Conservation (phyloP, 352 stramenopile genomes). For the Phytophthora capsici region DNA sequence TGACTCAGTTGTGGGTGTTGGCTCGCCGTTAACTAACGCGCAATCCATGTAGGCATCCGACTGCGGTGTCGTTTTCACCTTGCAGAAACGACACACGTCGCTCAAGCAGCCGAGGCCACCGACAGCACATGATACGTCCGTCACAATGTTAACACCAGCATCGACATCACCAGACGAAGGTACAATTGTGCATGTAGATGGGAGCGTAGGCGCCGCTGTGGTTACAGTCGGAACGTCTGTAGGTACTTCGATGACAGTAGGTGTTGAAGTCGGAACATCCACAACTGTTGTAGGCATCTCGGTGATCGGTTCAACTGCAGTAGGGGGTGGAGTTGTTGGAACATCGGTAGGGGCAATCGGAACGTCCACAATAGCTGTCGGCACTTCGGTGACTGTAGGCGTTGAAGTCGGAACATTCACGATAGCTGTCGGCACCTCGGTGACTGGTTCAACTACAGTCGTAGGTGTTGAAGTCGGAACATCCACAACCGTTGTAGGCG, state of each 20-base stretch:
- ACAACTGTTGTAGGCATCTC: background rate
- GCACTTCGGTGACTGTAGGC: background rate
- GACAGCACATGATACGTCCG: conserved; percentile 27
- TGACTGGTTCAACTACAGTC: background rate
- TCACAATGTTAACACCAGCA: conserved; percentile 36
- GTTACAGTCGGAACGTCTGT: background rate
- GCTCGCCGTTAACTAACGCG: conserved; percentile 9
- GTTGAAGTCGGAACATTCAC: background rate
- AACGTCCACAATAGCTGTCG: conserved; percentile 1
- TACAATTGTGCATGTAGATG: conserved; percentile 10
- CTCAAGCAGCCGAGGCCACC: conserved; percentile 45
- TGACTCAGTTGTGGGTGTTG: background rate
- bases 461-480: background rate
- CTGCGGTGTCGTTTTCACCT: conserved; percentile 24
- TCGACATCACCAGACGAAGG: conserved; percentile 30
- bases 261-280: background rate
- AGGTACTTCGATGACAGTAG: background rate
- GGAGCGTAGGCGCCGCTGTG: background rate
- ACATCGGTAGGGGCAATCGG: background rate
- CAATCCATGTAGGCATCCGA: conserved; percentile 35
- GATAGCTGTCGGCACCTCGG: background rate
- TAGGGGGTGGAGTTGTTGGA: too few species aligned
- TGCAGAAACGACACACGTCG: conserved; percentile 46
- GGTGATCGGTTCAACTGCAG: too few species aligned
- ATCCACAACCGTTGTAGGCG: background rate